A percentile compares a stretch with the other conserved stretches of the same genome.
Conservation (phyloP, 2,329 filamentous ascomycete genomes). For the Colletotrichum theobromicola region DNA sequence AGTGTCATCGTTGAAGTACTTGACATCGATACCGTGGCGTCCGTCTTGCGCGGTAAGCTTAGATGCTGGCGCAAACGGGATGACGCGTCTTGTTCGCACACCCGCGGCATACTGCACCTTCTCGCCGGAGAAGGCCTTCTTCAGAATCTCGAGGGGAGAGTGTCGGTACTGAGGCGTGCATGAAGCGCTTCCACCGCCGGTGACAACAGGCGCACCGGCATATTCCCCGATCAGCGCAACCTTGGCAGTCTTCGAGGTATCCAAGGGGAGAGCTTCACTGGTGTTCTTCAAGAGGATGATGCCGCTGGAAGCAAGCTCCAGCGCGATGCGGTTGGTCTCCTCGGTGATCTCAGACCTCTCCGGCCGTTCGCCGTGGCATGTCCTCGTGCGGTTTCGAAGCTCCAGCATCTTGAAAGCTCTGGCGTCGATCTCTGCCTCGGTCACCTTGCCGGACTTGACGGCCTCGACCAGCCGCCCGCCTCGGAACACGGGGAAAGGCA, state of each 20-base stretch:
- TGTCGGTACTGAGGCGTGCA: conserved; percentile 19
- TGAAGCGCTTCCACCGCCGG: conserved; percentile 13
- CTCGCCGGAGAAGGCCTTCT: neutral
- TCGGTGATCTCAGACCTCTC: conserved; percentile 17
- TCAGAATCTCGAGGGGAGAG: conserved; percentile 10
- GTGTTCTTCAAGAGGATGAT: conserved; percentile 25
- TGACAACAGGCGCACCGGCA: neutral
- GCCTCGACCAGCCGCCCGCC: conserved; percentile 24
- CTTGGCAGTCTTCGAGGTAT: neutral
- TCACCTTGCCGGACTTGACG: conserved; percentile 14
- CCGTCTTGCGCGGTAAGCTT: conserved; percentile 14
- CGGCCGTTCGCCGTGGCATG: neutral
- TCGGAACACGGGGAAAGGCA: conserved; percentile 29
- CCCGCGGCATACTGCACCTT: neutral
- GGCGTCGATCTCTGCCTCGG: conserved; percentile 16
- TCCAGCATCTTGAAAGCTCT: conserved; percentile 20
- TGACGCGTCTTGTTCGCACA: conserved; percentile 15
- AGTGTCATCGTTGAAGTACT: conserved; percentile 21
- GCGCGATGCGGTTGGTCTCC: conserved; percentile 17
- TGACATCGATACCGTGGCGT: conserved; percentile 14
- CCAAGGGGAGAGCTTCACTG: neutral
- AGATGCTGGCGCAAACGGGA: conserved; percentile 5
- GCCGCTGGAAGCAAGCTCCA: conserved; percentile 20
- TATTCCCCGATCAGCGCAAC: conserved; percentile 12
- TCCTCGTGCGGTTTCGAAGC: conserved; percentile 12